phyloP scores from a whole-genome alignment of 2,329 filamentous ascomycete species.

The Pseudogymnoascus sp. region DNA sequence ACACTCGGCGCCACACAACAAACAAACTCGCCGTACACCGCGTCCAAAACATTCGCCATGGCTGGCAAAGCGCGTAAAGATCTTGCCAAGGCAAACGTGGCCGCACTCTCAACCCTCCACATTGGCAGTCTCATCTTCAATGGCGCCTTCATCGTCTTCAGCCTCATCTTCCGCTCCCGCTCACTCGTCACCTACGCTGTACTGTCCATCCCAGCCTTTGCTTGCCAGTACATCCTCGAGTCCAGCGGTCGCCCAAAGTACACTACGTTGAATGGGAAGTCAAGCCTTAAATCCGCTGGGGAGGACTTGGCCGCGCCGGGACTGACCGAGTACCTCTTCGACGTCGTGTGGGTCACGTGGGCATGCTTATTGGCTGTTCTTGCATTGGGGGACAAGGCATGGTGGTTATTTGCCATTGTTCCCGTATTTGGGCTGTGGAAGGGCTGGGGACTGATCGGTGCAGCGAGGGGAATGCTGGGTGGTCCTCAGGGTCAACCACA shows the following conservation, averaged over 20 bases:
- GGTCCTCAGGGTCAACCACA: conserved; percentile 19
- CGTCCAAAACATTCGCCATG: background rate
- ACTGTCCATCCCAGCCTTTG: conserved; percentile 65
- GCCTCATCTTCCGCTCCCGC: conserved; percentile 56
- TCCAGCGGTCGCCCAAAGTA: conserved; percentile 72
- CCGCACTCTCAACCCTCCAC: conserved; percentile 74
- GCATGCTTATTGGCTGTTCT: conserved; percentile 64
- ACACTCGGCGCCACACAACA: background rate
- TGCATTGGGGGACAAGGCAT: conserved; percentile 73
- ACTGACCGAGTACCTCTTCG: conserved; percentile 97
- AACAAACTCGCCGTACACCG: background rate
- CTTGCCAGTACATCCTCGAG: conserved; percentile 83
- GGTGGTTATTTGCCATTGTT: conserved; percentile 47
- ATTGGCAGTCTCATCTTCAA: conserved; percentile 68
- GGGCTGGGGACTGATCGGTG: conserved; percentile 27
- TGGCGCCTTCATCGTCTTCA: conserved; percentile 61
- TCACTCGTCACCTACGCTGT: conserved; percentile 62
- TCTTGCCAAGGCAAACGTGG: conserved; percentile 70
- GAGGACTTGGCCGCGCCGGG: conserved; percentile 84
- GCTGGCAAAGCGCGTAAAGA: conserved; percentile 9
- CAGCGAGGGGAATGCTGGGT: conserved; percentile 30
- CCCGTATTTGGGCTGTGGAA: conserved; percentile 29
- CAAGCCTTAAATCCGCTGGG: conserved; percentile 59
- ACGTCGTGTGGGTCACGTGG: conserved; percentile 93
- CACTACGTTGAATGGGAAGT: conserved; percentile 44